phyloP scores from a whole-genome alignment of 345 rosid genomes.

The Salix caprea region DNA sequence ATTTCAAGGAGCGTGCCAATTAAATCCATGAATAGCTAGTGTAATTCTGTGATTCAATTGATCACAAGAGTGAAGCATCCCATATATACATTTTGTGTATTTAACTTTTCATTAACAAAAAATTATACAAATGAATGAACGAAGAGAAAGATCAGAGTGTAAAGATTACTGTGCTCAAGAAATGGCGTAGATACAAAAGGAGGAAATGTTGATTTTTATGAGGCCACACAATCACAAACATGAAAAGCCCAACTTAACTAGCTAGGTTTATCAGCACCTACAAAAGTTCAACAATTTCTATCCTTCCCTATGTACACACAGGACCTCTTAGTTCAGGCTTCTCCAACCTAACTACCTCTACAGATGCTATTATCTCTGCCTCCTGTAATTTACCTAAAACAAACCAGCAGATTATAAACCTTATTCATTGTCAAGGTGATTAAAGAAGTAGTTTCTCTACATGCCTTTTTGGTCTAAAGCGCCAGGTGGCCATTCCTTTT shows the following conservation, averaged over 20 bases:
- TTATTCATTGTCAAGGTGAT: neutral
- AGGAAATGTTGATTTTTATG: neutral
- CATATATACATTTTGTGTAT: neutral
- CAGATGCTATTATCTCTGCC: neutral
- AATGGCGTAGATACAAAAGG: neutral
- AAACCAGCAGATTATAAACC: neutral
- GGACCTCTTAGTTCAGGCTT: neutral
- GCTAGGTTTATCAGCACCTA: neutral
- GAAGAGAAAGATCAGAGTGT: neutral
- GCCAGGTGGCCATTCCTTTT: neutral
- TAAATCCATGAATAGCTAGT: neutral
- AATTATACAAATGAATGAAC: neutral
- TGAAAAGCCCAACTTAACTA: neutral
- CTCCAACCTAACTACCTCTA: neutral
- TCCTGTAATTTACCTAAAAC: neutral
- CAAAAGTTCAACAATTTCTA: neutral
- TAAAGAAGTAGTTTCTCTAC: neutral
- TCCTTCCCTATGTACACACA: neutral
- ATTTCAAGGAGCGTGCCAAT: neutral
- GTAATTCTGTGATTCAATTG: neutral
- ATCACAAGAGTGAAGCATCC: neutral
- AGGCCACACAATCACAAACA: neutral
- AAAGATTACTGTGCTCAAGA: neutral
- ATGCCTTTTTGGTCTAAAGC: neutral
- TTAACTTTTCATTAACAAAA: neutral